Evolutionary conservation across 371 early-diverging fungal species (phyloP), one percentile per base, ranked within the genome.

Genomic region (Coemansia sp.): DNA sequence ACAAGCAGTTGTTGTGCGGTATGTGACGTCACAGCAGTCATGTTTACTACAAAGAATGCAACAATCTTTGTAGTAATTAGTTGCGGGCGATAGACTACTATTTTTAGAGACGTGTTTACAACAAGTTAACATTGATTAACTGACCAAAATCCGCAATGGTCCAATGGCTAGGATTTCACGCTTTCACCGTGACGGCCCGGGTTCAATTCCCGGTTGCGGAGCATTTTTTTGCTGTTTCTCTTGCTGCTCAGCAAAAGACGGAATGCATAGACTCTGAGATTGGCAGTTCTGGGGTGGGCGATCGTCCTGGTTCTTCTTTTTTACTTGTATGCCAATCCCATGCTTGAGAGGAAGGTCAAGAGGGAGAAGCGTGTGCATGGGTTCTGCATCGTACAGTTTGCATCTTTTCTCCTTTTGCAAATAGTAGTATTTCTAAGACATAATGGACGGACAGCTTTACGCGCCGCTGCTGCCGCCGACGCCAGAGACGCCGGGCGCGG

Each of bases 151-250:
- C 87, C 87, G 82, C 79, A 80, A 81, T 86, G 82, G 87, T 86
- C 85, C 83, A 86, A 84, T 78, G 85, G 86, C 78, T 84, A 87
- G 87, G 86, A 87, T 87, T 79, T 75, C 86, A 79, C 87, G 86
- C 84, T 86, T 85, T 87, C 87, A 87, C 87, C 86, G 85, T 79
- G 86, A 73, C 80, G 87, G 84, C 84, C 87, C 80, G 87, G 87
- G 87, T 87, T 86, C 87, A 84, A 87, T 83, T 84, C 87, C 87
- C 87, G 81, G 87, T 83, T 82, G 79, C 80, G 87, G 87, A 86
- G 81, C 57, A 18, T 67, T 42, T 57, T 73, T 64, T 80, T 61
- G 42, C 48, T 18, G 14, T 18, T 64, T 29, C 29, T 64, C 53
- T 66, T 45, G 29, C 66, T 7, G 48, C n/a, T 18, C 5, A n/a